Base-by-base conservation (phyloP, 768 basidiomycete genomes). In the Agaricus subrufescens region DNA sequence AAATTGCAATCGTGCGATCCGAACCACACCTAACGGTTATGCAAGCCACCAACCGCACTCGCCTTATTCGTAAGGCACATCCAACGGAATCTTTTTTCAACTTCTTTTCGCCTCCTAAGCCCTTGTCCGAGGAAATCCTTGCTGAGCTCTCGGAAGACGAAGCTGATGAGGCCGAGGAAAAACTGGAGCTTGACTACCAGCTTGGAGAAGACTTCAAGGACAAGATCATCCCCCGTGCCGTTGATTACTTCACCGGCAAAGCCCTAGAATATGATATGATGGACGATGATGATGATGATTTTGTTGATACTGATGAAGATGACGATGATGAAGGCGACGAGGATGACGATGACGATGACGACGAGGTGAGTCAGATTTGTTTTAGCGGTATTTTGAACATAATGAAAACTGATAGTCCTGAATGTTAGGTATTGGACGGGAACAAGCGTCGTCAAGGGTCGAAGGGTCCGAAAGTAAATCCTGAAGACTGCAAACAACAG, bases 191-290 rank as follows among this genome's bases (percentile, higher is more conserved):
- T 59, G 96, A 99, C 72, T 98, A 98, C 69, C 95, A 98, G 76
- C 88, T 99, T 63, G 95, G 96, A 44, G 96, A 98, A 76, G 95
- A 98, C 74, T 76, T 98, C 64, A 98, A 98, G 75, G 96, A 98
- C 70, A 91, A 94, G 80, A 81, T 98, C 67, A 92, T 99, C 58
- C 95, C 96, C 53, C 90, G 90, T 60, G 96, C 94, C 11, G 76
- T 98, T 57, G 97, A 98, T 73, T 98, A 89, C 78, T 99, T 99
- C 77, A 97, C 94, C 5, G 95, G 95, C 61, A 95, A 95, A 73
- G 93, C 94, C 12, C 82, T 97, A 48, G 86, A 93, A 63, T 94
- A 87, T 68, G 91, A 91, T 40, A 68, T 78, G 61, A 60, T 75
- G 46, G 84, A 80, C 3, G 83, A 84, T 15, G 83, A 83, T 2